These are phyloP conservation scores for Dalbergia oliveri DNA, from an alignment of 306 rosid genomes.

Conservation along the genomic window DNA sequence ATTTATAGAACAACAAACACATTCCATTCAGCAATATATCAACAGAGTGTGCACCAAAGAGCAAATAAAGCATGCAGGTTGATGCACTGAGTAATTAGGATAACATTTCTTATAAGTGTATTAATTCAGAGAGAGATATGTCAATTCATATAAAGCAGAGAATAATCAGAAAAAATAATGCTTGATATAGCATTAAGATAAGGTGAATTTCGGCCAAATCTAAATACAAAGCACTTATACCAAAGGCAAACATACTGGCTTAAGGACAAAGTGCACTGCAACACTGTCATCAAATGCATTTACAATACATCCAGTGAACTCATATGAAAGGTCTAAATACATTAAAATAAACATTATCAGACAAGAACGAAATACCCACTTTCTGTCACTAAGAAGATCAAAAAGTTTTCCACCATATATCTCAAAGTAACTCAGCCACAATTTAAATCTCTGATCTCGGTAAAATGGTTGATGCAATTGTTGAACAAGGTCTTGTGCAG, in stretches of 20 bases:
- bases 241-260: conserved; percentile 23
- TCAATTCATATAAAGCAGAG: conserved; percentile 27
- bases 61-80: conserved; percentile 32
- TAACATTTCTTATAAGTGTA: conserved; percentile 8
- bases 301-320: conserved; percentile 26
- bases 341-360: not conserved
- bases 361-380: conserved; percentile 63
- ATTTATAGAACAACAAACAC: conserved; percentile 37
- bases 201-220: conserved; percentile 16
- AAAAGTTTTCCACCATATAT: conserved; percentile 96
- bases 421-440: conserved; percentile 99
- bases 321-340: conserved; percentile 1
- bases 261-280: conserved; percentile 25
- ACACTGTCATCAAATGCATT: conserved; percentile 35
- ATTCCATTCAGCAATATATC: conserved; percentile 17
- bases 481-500: conserved; percentile 89
- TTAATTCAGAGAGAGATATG: conserved; percentile 37
- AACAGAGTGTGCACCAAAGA: conserved; percentile 17
- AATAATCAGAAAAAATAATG: conserved; percentile 28
- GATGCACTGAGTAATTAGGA: conserved; percentile 25
- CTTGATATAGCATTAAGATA: conserved; percentile 25
- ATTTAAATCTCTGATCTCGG: conserved; percentile 86
- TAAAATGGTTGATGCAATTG: conserved; percentile 88
- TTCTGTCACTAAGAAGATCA: conserved; percentile 97
- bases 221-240: conserved; percentile 27